Evolutionary conservation across 495 filamentous ascomycete genomes (phyloP), one percentile per base, ranked within the genome.

Genomic region (Monascus purpureus): DNA sequence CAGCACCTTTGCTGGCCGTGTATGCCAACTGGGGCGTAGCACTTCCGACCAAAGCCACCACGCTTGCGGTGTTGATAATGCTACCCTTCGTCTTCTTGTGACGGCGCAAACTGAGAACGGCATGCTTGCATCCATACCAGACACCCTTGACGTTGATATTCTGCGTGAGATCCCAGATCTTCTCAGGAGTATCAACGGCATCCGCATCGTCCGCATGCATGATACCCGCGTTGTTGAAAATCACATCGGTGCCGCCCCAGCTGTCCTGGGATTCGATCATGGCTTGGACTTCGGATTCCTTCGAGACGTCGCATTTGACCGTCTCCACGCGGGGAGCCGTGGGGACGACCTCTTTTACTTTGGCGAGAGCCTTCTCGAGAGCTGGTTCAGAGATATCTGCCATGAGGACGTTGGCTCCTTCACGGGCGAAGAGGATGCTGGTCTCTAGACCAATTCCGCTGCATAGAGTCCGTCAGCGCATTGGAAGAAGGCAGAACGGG

Each of bases 201-300:
- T 94, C 86, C 38, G 72, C 79, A 52, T 97, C 90, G 33, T 79
- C 65, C 18, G 68, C 71, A 53, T 95, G 86, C 90, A 97, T 97
- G 50, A 97, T 97, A 12, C 90, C 90, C 0, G 90, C 90, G 50
- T 97, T 97, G 70, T 97, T 97, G 73, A 94, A 97, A 40, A 97
- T 82, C 42, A 95, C 67, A 52, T 97, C 90, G 0, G 84, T 61
- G n/a, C 90, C 90, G 43, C 86, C 88, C 84, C 82, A 93, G 28
- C 60, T 37, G 46, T 95, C 87, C 29, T 85, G 52, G 1, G 63
- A 53, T 34, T 75, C 72, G n/a, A 93, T 67, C 39, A 73, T 63
- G 17, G 77, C 70, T 39, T 79, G 55, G 14, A 94, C 73, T 18
- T 83, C 68, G 37, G 64, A 44, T 56, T 94, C 86, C 43, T 83